phyloP scores from a whole-genome alignment of 2,329 filamentous ascomycete genomes.

The Amylocarpus encephaloides region DNA sequence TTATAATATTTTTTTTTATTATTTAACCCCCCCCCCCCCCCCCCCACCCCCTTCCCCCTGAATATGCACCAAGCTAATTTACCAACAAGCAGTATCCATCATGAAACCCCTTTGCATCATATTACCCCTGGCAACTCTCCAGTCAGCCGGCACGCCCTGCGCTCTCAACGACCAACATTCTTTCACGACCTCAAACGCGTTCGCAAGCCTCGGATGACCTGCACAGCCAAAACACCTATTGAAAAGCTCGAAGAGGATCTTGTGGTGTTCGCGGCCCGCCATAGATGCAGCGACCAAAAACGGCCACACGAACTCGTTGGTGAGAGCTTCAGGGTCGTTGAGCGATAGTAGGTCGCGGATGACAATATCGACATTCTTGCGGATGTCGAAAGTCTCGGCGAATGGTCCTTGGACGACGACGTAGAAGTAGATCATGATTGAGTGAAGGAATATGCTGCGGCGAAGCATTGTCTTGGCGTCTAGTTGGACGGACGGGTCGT shows the following conservation, averaged over 20 bases:
- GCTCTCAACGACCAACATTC: constrained; percentile 2
- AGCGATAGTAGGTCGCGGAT: constrained; percentile 1
- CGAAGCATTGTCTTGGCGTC: not conserved
- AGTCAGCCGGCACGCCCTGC: not conserved
- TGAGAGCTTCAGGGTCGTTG: constrained; percentile 3
- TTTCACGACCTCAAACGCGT: not conserved
- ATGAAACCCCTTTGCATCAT: not conserved
- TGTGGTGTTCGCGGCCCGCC: constrained; percentile 5
- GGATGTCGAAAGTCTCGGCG: constrained; percentile 1
- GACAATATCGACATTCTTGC: constrained; percentile 7
- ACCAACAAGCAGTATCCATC: not conserved
- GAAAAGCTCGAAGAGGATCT: not conserved
- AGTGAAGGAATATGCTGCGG: constrained; percentile 3
- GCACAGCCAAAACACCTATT: not conserved
- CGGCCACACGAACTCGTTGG: constrained; percentile 2
- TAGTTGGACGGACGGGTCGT: not conserved
- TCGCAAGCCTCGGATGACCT: not conserved
- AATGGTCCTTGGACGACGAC: constrained; percentile 3
- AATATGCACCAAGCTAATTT: not conserved
- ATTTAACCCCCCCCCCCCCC: too few species aligned
- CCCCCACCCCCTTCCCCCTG: too few species aligned
- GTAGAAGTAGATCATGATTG: constrained; percentile 7
- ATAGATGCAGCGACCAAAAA: constrained; percentile 5
- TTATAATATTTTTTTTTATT: too few species aligned
- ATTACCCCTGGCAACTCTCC: not conserved